Evolutionary conservation across 352 stramenopile genomes (phyloP).

Genomic region (Aphanomyces invadans): DNA sequence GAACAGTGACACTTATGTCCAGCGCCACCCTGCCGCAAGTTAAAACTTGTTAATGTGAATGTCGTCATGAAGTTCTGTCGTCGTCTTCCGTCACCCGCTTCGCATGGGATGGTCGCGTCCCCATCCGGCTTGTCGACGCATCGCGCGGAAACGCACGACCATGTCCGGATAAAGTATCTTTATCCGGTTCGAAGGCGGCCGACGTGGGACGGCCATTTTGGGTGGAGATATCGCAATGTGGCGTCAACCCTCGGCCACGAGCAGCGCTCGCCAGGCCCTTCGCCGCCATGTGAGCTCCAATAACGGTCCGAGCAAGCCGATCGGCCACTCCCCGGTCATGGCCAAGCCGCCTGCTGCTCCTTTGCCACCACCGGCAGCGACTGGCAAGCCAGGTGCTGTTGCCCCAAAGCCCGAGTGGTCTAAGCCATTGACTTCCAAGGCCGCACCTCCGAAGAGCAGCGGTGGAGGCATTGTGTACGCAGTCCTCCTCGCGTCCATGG

Average conservation of each 20-base stretch:
- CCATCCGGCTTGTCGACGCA: background rate
- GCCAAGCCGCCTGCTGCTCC: background rate
- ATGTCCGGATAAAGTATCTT: slow-evolving; percentile 1
- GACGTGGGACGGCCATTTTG: background rate
- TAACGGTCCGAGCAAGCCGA: background rate
- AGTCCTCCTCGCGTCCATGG: slow-evolving; percentile 32
- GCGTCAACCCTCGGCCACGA: slow-evolving; percentile 10
- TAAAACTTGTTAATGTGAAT: too few species aligned
- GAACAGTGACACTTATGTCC: too few species aligned
- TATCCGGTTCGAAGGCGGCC: background rate
- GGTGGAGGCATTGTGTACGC: slow-evolving; percentile 20
- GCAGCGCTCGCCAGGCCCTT: background rate
- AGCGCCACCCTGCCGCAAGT: too few species aligned
- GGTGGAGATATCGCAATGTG: background rate
- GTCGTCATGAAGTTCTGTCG: too few species aligned
- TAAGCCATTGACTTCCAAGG: background rate
- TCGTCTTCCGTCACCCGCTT: too few species aligned
- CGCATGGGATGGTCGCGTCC: too few species aligned
- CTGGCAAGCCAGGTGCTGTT: background rate
- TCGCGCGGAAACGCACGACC: background rate
- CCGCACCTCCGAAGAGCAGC: background rate
- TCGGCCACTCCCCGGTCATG: background rate
- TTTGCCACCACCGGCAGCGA: background rate
- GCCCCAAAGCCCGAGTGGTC: background rate
- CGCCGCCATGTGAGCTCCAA: background rate